Evolutionary conservation across 306 rosid genomes (phyloP).

Genomic region (Argentina anserina): DNA sequence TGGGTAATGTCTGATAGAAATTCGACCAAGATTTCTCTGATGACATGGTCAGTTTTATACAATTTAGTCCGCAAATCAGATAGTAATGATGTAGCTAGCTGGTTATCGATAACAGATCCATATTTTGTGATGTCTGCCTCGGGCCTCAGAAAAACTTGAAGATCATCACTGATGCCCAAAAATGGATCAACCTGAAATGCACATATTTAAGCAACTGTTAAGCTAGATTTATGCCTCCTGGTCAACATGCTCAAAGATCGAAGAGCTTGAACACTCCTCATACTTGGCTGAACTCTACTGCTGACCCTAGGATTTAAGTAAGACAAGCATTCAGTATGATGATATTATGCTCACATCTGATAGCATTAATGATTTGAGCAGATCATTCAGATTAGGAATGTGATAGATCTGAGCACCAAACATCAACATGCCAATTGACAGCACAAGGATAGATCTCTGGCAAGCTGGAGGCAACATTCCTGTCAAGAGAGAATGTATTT

Average conservation of each 20-base stretch:
- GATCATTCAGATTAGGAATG: slow-evolving; percentile 66
- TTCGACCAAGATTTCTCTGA: slow-evolving; percentile 54
- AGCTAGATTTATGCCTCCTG: not conserved
- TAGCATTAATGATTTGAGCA: slow-evolving; percentile 53
- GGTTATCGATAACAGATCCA: slow-evolving; percentile 67
- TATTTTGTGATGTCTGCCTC: slow-evolving; percentile 53
- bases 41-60: slow-evolving; percentile 39
- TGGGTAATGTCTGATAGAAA: slow-evolving; percentile 50
- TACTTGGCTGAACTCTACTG: not conserved
- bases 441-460: slow-evolving; percentile 69
- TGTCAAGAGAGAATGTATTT: slow-evolving; percentile 27
- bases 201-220: slow-evolving; percentile 9
- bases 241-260: not conserved
- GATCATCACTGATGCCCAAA: slow-evolving; percentile 70
- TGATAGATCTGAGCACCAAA: slow-evolving; percentile 67
- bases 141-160: slow-evolving; percentile 66
- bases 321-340: slow-evolving; percentile 1
- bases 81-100: slow-evolving; percentile 52
- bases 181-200: slow-evolving; percentile 72
- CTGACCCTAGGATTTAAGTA: not conserved
- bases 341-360: slow-evolving; percentile 56
- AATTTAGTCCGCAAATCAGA: slow-evolving; percentile 58
- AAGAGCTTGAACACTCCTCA: not conserved
- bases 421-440: slow-evolving; percentile 76
- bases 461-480: slow-evolving; percentile 58